Conservation (phyloP, 371 early-diverging fungal species). For the Nematocida minor region DNA sequence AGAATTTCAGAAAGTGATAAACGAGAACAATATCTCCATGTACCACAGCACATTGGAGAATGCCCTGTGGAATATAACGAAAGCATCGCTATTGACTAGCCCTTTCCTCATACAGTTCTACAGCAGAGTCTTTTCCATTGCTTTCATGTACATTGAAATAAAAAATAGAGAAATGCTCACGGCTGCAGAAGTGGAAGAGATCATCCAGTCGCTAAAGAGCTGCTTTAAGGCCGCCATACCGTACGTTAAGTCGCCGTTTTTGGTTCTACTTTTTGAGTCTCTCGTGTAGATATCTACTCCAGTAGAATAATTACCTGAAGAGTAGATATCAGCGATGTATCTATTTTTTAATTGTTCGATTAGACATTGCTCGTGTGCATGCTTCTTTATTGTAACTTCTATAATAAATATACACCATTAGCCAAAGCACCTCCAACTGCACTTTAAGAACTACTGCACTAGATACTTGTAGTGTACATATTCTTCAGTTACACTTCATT, state of each 20-base stretch:
- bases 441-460: too few relatives aligned
- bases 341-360: too few relatives aligned
- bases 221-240: slow-evolving; percentile 22
- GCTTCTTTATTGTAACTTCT: too few relatives aligned
- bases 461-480: too few relatives aligned
- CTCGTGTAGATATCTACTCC: neutral
- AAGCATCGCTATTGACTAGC: slow-evolving; percentile 32
- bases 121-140: slow-evolving; percentile 29
- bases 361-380: too few relatives aligned
- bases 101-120: slow-evolving; percentile 34
- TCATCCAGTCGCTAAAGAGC: neutral
- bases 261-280: slow-evolving; percentile 13
- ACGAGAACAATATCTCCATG: neutral
- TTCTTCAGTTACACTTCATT: too few relatives aligned
- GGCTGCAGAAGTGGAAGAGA: neutral
- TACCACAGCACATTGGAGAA: neutral
- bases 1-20: neutral
- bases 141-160: slow-evolving; percentile 36
- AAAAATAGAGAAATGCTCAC: slow-evolving; percentile 18
- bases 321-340: too few relatives aligned
- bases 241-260: slow-evolving; percentile 17
- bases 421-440: too few relatives aligned
- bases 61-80: slow-evolving; percentile 18
- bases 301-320: neutral
- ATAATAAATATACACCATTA: too few relatives aligned